Evolutionary conservation across 495 filamentous ascomycete species (phyloP), one percentile per base, ranked within the genome.

Genomic region (Friedmanniomyces endolithicus): DNA sequence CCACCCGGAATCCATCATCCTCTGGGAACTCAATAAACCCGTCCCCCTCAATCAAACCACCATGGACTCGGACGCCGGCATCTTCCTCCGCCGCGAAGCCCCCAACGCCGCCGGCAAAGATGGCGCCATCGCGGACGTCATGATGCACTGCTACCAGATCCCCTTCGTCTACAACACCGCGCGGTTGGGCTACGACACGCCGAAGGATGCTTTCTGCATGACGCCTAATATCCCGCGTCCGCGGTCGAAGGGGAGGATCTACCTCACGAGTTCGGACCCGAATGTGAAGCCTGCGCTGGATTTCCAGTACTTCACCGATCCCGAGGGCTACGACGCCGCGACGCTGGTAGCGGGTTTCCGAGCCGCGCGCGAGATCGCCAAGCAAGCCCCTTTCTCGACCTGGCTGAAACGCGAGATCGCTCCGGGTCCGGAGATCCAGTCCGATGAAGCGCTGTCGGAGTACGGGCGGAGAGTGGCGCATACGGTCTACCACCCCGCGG

Each of bases 71-170:
- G 87, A 90, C 61, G 86, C 86, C 16, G 86, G 86, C 48, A 83
- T 90, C 56, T 92, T 92, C 74, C 71, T 90, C 40, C 84, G 85
- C 33, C 83, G 87, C 11, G 78, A 88, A 63, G 61, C 69, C 20
- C 72, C 76, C 24, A 79, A 84, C 50, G 82, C 84, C 11, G 78
- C 79, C 11, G 78, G 77, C 11, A 20, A 48, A 11, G 85, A 87
- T 59, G 82, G 81, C 58, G 77, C 81, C 41, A 78, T 81, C 35
- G 82, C 82, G 53, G 86, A 92, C 63, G 68, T 92, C 52, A 90
- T 90, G 86, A 88, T 89, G 85, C 87, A 92, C 70, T 90, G 86
- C 74, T 90, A 90, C 69, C 87, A 92, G 68, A 88, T 88, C 53
- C 86, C 85, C 31, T 88, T 88, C 69, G 83, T 79, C 51, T 59